Evolutionary conservation across 2,329 filamentous ascomycete genomes (phyloP).

Genomic region (Fusarium penzigii): DNA sequence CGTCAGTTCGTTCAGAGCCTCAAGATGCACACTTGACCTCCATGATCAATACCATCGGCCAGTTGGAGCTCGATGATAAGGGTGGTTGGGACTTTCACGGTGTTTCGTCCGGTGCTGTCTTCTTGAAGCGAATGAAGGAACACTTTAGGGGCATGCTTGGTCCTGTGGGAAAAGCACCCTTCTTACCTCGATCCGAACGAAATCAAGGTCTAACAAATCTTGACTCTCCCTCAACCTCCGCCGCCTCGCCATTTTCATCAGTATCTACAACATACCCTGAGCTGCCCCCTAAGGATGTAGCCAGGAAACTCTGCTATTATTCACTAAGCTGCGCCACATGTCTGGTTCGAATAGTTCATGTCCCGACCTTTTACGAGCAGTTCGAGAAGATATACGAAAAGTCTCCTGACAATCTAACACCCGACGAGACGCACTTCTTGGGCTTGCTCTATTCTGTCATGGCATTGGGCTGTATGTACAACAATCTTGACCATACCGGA

Average conservation of each 20-base stretch:
- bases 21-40: slow-evolving; percentile 80
- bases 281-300: slow-evolving; percentile 65
- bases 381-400: slow-evolving; percentile 78
- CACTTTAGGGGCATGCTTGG: slow-evolving; percentile 80
- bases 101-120: slow-evolving; percentile 87
- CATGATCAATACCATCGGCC: slow-evolving; percentile 92
- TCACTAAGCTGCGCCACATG: slow-evolving; percentile 59
- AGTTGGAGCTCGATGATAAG: slow-evolving; percentile 86
- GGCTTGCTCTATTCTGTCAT: slow-evolving; percentile 70
- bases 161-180: slow-evolving; percentile 59
- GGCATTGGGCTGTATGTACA: slow-evolving; percentile 73
- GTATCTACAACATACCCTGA: slow-evolving; percentile 57
- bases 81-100: slow-evolving; percentile 96
- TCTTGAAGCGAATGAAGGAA: slow-evolving; percentile 82
- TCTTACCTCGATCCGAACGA: slow-evolving; percentile 54
- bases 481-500: slow-evolving; percentile 55
- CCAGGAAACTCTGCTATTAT: slow-evolving; percentile 55
- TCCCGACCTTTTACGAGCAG: slow-evolving; percentile 76
- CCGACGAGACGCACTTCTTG: slow-evolving; percentile 68
- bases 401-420: slow-evolving; percentile 60
- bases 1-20: slow-evolving; percentile 38
- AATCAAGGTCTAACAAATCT: slow-evolving; percentile 56
- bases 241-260: slow-evolving; percentile 62
- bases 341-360: slow-evolving; percentile 71
- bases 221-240: slow-evolving; percentile 68